Evolutionary conservation across 768 basidiomycete species (phyloP), one percentile per base, ranked within the genome.

Genomic region (Pleurotus pulmonarius): DNA sequence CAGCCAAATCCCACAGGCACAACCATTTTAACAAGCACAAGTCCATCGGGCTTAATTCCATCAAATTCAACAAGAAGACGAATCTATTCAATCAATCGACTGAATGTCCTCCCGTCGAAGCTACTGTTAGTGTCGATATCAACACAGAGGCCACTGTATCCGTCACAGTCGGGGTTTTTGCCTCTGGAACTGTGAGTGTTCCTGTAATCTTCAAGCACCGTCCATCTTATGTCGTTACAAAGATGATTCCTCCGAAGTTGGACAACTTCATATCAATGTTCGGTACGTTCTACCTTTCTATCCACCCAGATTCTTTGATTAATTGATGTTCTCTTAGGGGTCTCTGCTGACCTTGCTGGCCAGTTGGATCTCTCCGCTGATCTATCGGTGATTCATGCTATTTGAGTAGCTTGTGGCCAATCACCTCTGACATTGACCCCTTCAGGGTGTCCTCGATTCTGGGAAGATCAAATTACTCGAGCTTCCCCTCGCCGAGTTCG

Each of bases 401-500:
- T 26, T 15, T 18, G 1, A 7, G 4, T 15, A 43, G 1, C 15
- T 43, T 11, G 40, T 3, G 15, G 18, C 4, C 40, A 15, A 7
- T 18, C 11, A 5, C 13, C 4, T 43, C 13, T 43, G 40, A 15
- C 18, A 18, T 7, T 1, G 11, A 43, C 18, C 40, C 2, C 18
- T 43, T 5, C 13, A 75, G 70, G 74, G 77, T 0, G 65, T 67
- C 0, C 57, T 81, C 15, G 75, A 78, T 58, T 73, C 78, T 0
- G 80, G 76, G 3, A 72, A 71, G 41, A 66, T 78, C 51, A 61
- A 64, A 13, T 61, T 83, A 11, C 69, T 78, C 40, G 64, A 73
- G 48, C 59, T 75, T 29, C 76, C 76, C 1, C 68, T 83, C 55
- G 78, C 78, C 1, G 80, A 78, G 5, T 69, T 82, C 15, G 73